Evolutionary conservation across 176 grass and related monocot species (phyloP).

Genomic region (Panicum miliaceum): DNA sequence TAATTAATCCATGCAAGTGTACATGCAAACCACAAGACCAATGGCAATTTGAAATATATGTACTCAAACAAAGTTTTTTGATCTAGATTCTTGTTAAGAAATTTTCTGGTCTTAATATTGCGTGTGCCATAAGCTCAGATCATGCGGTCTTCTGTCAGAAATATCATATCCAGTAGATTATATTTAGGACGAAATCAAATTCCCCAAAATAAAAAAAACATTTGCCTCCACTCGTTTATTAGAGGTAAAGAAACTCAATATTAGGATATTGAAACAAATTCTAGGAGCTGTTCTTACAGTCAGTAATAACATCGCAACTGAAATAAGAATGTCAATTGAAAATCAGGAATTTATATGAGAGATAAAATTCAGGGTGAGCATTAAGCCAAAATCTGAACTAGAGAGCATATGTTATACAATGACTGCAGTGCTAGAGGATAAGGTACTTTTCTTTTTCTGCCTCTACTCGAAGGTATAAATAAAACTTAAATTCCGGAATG

Average conservation of each 20-base stretch:
- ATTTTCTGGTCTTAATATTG: neutral
- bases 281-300: neutral
- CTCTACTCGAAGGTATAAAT: neutral
- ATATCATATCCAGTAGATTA: neutral
- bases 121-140: neutral
- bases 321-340: neutral
- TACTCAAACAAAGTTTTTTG: neutral
- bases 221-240: neutral
- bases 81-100: neutral
- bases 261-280: neutral
- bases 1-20: neutral
- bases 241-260: neutral
- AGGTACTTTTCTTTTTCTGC: neutral
- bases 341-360: neutral
- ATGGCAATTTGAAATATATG: neutral
- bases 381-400: neutral
- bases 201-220: neutral
- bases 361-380: neutral
- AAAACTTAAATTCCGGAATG: neutral
- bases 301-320: neutral
- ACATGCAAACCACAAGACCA: neutral
- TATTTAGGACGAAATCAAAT: neutral
- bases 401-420: neutral
- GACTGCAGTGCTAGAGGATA: neutral
- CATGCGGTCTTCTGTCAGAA: neutral